A percentile compares a stretch with the other conserved stretches of the same genome.
These are phyloP conservation scores for Mycena metata DNA, from an alignment of 768 basidiomycete species.

Conservation along the genomic window DNA sequence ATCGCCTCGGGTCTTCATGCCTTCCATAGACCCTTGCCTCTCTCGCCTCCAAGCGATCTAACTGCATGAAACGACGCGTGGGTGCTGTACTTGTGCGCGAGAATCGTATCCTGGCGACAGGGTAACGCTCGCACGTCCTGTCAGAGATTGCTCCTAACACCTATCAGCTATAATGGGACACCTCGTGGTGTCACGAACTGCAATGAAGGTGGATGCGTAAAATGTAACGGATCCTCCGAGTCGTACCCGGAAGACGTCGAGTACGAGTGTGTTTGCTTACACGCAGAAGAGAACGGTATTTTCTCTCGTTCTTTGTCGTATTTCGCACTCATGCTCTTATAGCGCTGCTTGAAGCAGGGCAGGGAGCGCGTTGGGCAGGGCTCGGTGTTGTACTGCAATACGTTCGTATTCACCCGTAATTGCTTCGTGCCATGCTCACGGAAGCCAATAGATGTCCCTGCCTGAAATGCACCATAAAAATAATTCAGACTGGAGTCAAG, in stretches of 20 bases:
- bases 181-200: slow-evolving; percentile 93
- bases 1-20: neutral
- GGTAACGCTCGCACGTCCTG: slow-evolving; percentile 57
- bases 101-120: slow-evolving; percentile 83
- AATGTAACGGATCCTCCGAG: slow-evolving; percentile 72
- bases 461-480: slow-evolving; percentile 96
- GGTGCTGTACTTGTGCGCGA: slow-evolving; percentile 94
- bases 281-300: slow-evolving; percentile 93
- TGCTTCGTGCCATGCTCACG: slow-evolving; percentile 11
- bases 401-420: slow-evolving; percentile 65
- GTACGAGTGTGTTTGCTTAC: slow-evolving; percentile 92
- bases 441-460: slow-evolving; percentile 86
- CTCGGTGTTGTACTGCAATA: slow-evolving; percentile 97
- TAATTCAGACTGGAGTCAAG: slow-evolving; percentile 93
- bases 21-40: slow-evolving; percentile 82
- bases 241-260: slow-evolving; percentile 58
- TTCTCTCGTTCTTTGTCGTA: neutral
- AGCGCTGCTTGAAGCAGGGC: slow-evolving; percentile 90
- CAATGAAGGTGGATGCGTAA: slow-evolving; percentile 88
- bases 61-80: slow-evolving; percentile 98
- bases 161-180: slow-evolving; percentile 93
- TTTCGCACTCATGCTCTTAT: neutral
- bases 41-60: slow-evolving; percentile 89
- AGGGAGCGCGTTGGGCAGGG: slow-evolving; percentile 87
- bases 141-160: slow-evolving; percentile 14